Evolutionary conservation across 2,329 filamentous ascomycete genomes (phyloP), one percentile per base, ranked within the genome.

Genomic region (Sodiomyces alkalinus): DNA sequence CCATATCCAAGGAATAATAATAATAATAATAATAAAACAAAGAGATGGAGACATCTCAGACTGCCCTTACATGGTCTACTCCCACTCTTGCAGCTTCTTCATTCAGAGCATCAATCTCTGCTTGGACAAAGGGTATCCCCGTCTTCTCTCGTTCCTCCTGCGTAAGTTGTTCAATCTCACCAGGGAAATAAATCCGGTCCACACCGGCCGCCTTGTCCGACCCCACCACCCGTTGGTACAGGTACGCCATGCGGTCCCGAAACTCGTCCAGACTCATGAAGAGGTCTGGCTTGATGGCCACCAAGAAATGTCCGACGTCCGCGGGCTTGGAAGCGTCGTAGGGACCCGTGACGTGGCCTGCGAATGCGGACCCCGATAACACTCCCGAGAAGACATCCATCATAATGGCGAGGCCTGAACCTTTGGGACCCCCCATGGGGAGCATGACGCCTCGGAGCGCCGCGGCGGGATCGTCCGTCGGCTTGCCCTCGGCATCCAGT

Each of bases 301-400:
- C 54, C 2, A 85, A 46, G 36, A 83, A 82, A 45, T 85, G 80
- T 0, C 80, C 79, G 0, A 83, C 79, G 41, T 83, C 72, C 0
- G 75, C 72, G 2, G 71, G 62, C 33, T 61, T 68, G 0, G 67
- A 74, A 3, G 75, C 63, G 42, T 85, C 79, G 46, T 90, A 90
- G 0, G 81, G 82, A 12, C 69, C 69, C 0, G 74, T 79, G 12
- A 90, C 81, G 42, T 79, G 62, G 0, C 80, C 80, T 0, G 79
- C 82, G 50, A 82, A 90, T 0, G 80, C 80, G 18, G 74, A 76
- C 0, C 80, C 81, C 0, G 78, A 82, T 0, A 90, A 43, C 0
- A 80, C 75, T 0, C 80, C 81, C 0, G 79, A 85, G 45, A 90
- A 87, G 3, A 92, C 77, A 44, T 90, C 80, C 82, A 90, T 90